Base-by-base conservation (phyloP, 2,329 filamentous ascomycete species). In the Aspergillus intermedius region DNA sequence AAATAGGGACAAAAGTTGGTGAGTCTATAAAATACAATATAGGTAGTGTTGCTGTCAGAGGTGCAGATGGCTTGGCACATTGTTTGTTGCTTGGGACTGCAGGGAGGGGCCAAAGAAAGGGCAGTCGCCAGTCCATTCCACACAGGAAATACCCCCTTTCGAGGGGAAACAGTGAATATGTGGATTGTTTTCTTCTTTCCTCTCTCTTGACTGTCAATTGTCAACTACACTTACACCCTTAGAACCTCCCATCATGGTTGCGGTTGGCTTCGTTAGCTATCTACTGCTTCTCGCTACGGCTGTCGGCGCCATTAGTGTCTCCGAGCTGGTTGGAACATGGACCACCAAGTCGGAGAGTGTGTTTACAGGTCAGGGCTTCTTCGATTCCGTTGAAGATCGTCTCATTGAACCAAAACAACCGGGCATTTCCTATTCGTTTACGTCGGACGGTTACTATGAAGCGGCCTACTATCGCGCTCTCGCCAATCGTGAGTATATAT, bases 361-460 rank as follows among this genome's bases (percentile, higher is more conserved):
- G 37, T 62, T 87, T 41, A 88, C 84, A 7, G 84, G 10, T 22
- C 37, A 87, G 84, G 78, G 75, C 58, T 87, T 88, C 68, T 88
- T 86, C 60, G 79, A 88, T 66, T 81, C 83, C 3, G 70, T 81
- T 45, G 77, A 80, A 48, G 85, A 88, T 58, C 73, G 72, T 53
- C 74, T 88, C 52, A 79, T 80, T 55, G 85, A 88, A 66, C 85
- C 85, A 13, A 72, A 69, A 6, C 74, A 81, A 53, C 80, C 84
- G 0, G 85, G 85, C 21, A 85, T 87, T 54, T 87, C 84, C 13
- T 88, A 87, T 70, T 88, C 85, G 9, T 88, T 88, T 67, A 83
- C 82, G 3, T 72, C 68, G 37, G 80, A 87, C 62, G 84, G 84
- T 19, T 75, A 77, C 65, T 88, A 77, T 61, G 85, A 88, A 68